Conservation (phyloP, 257 asterid species). For the Solanum chiquidenum region DNA sequence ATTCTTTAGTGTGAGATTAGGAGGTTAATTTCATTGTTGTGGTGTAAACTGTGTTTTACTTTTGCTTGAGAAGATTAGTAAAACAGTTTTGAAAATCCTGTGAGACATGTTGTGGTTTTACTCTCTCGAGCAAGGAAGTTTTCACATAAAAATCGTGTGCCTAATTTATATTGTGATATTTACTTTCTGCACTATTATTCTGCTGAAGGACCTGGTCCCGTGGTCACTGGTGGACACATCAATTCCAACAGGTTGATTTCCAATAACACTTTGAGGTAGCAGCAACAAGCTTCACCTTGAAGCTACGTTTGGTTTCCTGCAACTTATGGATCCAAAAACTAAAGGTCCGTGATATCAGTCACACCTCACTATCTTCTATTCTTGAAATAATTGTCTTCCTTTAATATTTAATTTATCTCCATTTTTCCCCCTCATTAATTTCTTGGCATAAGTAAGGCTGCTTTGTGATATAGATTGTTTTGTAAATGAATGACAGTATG, state of each 20-base stretch:
- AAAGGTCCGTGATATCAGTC: neutral
- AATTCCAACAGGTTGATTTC: neutral
- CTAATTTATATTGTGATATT: too few relatives aligned
- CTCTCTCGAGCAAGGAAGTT: too few relatives aligned
- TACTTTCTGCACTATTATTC: too few relatives aligned
- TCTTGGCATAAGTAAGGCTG: neutral
- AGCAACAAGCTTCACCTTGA: neutral
- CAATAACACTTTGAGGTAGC: neutral
- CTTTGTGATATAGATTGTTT: neutral
- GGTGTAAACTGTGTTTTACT: too few relatives aligned
- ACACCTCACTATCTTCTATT: neutral
- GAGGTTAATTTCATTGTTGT: too few relatives aligned
- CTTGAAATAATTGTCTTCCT: neutral
- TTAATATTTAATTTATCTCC: neutral
- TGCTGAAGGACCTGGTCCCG: too few relatives aligned
- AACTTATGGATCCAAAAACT: neutral
- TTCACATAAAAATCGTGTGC: too few relatives aligned
- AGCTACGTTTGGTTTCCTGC: neutral
- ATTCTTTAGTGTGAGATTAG: too few relatives aligned
- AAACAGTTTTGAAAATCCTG: too few relatives aligned
- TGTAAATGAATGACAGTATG: neutral
- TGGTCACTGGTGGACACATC: too few relatives aligned
- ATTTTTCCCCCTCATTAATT: neutral
- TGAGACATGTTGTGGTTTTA: too few relatives aligned
- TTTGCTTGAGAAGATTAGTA: too few relatives aligned